A percentile compares a stretch with the other conserved stretches of the same genome.
These are phyloP conservation scores for Tetradesmus lagerheimii DNA, from an alignment of 139 green algal species.

Conservation along the genomic window DNA sequence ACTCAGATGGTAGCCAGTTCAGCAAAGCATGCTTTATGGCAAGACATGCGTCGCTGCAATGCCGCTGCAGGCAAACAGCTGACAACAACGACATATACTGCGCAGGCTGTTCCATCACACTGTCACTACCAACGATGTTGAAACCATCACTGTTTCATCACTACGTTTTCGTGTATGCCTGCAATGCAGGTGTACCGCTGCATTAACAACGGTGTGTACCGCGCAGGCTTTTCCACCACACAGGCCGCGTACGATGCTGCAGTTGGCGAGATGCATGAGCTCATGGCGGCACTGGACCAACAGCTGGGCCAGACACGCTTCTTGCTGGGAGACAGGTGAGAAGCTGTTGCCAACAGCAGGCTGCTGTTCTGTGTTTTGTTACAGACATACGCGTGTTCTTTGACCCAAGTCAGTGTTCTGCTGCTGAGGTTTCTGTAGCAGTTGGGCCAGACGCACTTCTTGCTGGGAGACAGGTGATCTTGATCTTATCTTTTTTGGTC, in stretches of 20 bases:
- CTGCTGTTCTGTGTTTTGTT: too few relatives aligned
- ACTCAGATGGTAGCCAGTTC: too few relatives aligned
- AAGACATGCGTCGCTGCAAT: too few relatives aligned
- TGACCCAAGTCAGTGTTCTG: too few relatives aligned
- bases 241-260: constrained; percentile 84
- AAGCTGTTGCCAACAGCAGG: background rate
- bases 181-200: constrained; percentile 63
- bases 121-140: constrained; percentile 74
- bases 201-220: constrained; percentile 87
- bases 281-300: constrained; percentile 76
- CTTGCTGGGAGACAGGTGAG: constrained; percentile 80
- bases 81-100: constrained; percentile 86
- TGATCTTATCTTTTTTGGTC: too few relatives aligned
- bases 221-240: constrained; percentile 83
- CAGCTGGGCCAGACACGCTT: constrained; percentile 73
- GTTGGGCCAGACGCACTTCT: background rate
- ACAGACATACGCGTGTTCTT: too few relatives aligned
- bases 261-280: constrained; percentile 68
- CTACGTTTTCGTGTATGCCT: background rate
- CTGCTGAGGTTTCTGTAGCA: background rate
- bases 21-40: too few relatives aligned
- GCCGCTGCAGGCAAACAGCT: constrained; percentile 61
- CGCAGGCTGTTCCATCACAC: too few relatives aligned
- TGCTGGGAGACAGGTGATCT: background rate
- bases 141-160: too few relatives aligned